Percentiles rank a stretch among this genome's conserved stretches.
phyloP scores from a whole-genome alignment of 148 eudicot genomes.

The Beta vulgaris region DNA sequence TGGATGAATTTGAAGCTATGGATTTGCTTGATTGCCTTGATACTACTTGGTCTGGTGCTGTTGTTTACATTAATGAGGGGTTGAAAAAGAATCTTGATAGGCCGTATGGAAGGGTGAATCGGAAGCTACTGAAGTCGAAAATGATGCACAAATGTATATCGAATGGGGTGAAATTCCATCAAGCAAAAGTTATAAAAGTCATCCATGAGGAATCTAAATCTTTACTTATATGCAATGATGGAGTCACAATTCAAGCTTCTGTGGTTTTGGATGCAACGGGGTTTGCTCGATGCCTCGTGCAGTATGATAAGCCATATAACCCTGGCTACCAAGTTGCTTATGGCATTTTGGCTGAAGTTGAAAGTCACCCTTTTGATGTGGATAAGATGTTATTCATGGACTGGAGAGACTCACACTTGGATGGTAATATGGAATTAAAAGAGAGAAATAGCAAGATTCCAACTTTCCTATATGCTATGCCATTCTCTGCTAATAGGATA shows the following conservation, averaged over 20 bases:
- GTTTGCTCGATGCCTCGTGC: constrained; percentile 79
- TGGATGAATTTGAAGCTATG: constrained; percentile 98
- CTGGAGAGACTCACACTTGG: constrained; percentile 95
- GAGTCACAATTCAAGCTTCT: constrained; percentile 75
- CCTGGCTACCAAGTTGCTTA: constrained; percentile 98
- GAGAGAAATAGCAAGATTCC: constrained; percentile 75
- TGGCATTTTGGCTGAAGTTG: constrained; percentile 95
- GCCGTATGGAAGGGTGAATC: constrained; percentile 94
- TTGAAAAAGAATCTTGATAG: constrained; percentile 66
- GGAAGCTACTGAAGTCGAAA: constrained; percentile 84
- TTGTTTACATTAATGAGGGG: constrained; percentile 66
- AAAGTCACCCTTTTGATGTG: constrained; percentile 88
- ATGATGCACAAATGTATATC: constrained; percentile 94
- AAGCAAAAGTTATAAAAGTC: constrained; percentile 79
- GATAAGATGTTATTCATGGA: constrained; percentile 98
- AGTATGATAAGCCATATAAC: constrained; percentile 89
- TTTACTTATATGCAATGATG: constrained; percentile 74
- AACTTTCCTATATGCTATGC: constrained; percentile 96
- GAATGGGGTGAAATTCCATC: constrained; percentile 90
- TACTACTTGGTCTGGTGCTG: constrained; percentile 94
- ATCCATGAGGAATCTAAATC: constrained; percentile 84
- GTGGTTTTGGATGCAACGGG: constrained; percentile 99
- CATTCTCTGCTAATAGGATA: constrained; percentile 68
- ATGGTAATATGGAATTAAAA: constrained; percentile 45
- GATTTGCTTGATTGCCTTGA: constrained; percentile 96